phyloP scores from a whole-genome alignment of 2,329 filamentous ascomycete genomes.

The Ilyonectria robusta region DNA sequence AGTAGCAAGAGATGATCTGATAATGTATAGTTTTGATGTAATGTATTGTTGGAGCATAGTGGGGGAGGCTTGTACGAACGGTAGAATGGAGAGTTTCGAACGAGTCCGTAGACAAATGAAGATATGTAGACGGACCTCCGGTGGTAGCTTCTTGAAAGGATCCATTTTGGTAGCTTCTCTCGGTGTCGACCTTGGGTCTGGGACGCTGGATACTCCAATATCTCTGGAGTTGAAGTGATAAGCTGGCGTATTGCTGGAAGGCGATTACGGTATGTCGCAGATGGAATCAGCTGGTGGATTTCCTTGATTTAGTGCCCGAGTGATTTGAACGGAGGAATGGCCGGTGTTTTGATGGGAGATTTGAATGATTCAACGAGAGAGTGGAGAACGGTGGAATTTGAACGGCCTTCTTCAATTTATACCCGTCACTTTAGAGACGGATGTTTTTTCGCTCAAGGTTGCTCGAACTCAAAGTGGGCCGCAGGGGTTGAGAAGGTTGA shows the following conservation, averaged over 20 bases:
- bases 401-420: not conserved
- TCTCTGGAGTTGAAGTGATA: not conserved
- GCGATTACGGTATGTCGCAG: not conserved
- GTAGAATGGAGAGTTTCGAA: constrained; percentile 15
- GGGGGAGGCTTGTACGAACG: constrained; percentile 22
- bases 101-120: not conserved
- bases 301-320: not conserved
- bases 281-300: not conserved
- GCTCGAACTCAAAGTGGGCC: not conserved
- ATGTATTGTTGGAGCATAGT: constrained; percentile 26
- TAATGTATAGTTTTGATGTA: constrained; percentile 14
- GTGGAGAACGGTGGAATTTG: not conserved
- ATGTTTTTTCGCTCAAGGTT: not conserved
- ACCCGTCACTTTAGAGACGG: not conserved
- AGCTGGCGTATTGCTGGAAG: no score
- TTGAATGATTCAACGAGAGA: not conserved
- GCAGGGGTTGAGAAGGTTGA: constrained; percentile 4
- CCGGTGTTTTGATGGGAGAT: not conserved
- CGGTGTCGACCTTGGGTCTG: not conserved
- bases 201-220: not conserved
- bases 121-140: constrained; percentile 20
- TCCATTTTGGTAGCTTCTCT: constrained; percentile 23
- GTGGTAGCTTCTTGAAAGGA: constrained; percentile 22
- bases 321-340: not conserved
- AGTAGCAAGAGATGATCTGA: constrained; percentile 3